Conservation (phyloP, 805 yeast species). For the Komagataella kurtzmanii region DNA sequence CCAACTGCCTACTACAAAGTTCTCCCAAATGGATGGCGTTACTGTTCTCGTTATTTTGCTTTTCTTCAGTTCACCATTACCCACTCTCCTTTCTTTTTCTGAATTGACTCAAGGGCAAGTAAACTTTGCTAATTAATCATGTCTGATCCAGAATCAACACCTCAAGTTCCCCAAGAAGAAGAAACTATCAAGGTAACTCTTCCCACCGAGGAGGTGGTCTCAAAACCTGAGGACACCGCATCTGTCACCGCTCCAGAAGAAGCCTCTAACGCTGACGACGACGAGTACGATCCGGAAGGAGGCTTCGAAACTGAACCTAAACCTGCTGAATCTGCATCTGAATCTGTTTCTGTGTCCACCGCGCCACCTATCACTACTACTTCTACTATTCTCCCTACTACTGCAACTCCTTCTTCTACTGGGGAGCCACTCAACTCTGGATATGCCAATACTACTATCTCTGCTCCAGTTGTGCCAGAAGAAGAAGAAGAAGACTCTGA, state of each 20-base stretch:
- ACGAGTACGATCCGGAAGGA: slow-evolving; percentile 11
- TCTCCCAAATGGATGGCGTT: neutral
- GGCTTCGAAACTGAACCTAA: slow-evolving; percentile 17
- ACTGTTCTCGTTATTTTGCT: neutral
- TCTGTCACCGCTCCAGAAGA: slow-evolving; percentile 2
- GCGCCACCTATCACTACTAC: slow-evolving; percentile 6
- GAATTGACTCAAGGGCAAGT: neutral
- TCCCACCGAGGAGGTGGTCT: neutral
- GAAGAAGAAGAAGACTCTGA: neutral
- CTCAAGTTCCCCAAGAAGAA: neutral
- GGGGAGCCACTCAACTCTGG: neutral
- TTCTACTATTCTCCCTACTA: slow-evolving; percentile 4
- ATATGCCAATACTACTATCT: neutral
- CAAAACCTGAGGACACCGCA: neutral
- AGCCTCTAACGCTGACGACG: slow-evolving; percentile 9
- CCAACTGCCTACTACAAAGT: neutral
- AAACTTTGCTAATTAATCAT: neutral
- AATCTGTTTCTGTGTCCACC: slow-evolving; percentile 1
- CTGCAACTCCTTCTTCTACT: slow-evolving; percentile 6
- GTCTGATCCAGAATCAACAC: neutral
- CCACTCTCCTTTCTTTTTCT: neutral
- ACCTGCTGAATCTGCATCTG: slow-evolving; percentile 2
- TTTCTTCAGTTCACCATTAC: neutral
- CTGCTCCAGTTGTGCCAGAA: neutral
- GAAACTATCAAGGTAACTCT: neutral